A percentile compares a stretch with the other conserved stretches of the same genome.
These are phyloP conservation scores for Cladobotryum mycophilum DNA, from an alignment of 2,329 filamentous ascomycete species.

Conservation along the genomic window DNA sequence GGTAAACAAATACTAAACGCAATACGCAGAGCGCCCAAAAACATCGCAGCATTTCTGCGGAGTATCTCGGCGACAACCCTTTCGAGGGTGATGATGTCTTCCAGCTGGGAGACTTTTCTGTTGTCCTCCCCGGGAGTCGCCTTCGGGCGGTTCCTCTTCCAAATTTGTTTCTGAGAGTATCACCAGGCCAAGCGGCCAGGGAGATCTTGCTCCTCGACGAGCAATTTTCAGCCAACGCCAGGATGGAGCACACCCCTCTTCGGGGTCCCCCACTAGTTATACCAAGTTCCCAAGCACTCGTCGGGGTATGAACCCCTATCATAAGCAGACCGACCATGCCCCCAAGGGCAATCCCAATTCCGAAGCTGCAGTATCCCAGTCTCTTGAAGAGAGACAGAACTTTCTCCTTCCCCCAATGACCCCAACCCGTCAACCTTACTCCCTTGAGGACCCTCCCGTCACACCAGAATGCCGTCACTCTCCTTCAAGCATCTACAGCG, in stretches of 20 bases:
- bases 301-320: no score
- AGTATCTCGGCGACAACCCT: slow-evolving; percentile 10
- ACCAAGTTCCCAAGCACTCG: no score
- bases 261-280: no score
- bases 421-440: not conserved
- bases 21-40: not conserved
- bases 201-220: slow-evolving; percentile 1
- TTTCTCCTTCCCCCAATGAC: not conserved
- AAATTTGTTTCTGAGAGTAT: slow-evolving; percentile 9
- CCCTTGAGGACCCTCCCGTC: not conserved
- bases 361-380: no score
- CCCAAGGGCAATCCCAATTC: no score
- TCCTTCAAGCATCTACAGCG: not conserved
- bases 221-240: slow-evolving; percentile 6
- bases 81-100: slow-evolving; percentile 6
- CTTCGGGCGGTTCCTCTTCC: not conserved
- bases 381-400: not conserved
- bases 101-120: slow-evolving; percentile 1
- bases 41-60: not conserved
- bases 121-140: not conserved
- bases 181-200: not conserved
- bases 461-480: not conserved
- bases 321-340: no score
- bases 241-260: slow-evolving; percentile 12
- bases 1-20: not conserved